Base-by-base conservation (phyloP, 1,284 basidiomycete species). In the Ustilago esculenta region DNA sequence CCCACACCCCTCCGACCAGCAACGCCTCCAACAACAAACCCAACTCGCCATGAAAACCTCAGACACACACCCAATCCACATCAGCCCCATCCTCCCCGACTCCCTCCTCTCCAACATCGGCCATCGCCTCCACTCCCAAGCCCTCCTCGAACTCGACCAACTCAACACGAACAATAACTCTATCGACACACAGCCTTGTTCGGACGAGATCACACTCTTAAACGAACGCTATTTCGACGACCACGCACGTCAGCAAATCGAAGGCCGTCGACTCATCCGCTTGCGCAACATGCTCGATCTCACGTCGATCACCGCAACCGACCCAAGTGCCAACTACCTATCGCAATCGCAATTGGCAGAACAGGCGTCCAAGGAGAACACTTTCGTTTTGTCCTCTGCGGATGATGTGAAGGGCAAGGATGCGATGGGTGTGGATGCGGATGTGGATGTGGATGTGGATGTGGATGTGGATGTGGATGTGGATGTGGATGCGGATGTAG, bases 61-160 rank as follows among this genome's bases (percentile, higher is more conserved):
- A 39, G 74, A 75, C 53, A 72, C 76, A 15, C 79, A 81, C n/a
- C 79, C 79, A 0, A 80, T 81, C 53, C 61, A 72, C 48, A 72
- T 80, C 33, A 73, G 70, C 40, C 66, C 67, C 10, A 75, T 80
- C 17, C 43, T 80, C 1, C 75, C 77, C 1, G 65, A 68, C 9
- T 37, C 68, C 11, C 49, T 73, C 4, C 44, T 80, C 4, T 46
- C 56, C 1, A 25, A 43, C 11, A 60, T 80, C 10, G 69, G 75
- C 8, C 39, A 42, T 20, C 53, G 61, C 7, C 47, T 80, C n/a
- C 49, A 47, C 4, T 29, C 48, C 9, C n/a, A 29, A 5, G 54
- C 71, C 15, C n/a, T n/a, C n/a, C n/a, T n/a, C n/a, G n/a, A n/a
- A n/a, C n/a, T n/a, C n/a, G n/a, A n/a, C n/a, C n/a, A n/a, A n/a